Percentiles rank a stretch among this genome's conserved stretches.
Evolutionary conservation across 306 rosid genomes (phyloP).

Genomic region (Senna tora): DNA sequence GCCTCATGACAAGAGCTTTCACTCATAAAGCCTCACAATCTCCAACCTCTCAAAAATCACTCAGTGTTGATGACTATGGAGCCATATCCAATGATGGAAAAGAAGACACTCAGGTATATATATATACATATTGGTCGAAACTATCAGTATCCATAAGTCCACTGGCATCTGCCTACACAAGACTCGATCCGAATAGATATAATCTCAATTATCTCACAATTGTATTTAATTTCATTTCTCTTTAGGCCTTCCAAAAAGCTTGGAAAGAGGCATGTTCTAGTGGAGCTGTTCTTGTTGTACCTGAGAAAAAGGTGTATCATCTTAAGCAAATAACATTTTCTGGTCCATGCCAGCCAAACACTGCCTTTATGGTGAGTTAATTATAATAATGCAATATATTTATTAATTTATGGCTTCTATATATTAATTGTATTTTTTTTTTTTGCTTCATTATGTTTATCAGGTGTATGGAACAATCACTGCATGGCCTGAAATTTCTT

Average conservation of each 20-base stretch:
- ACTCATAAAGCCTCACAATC: not conserved
- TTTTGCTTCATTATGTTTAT: slow-evolving; percentile 1
- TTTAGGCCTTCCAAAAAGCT: slow-evolving; percentile 71
- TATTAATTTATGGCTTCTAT: too few species aligned
- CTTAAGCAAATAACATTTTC: slow-evolving; percentile 73
- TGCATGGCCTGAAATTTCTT: slow-evolving; percentile 60
- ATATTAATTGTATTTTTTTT: too few species aligned
- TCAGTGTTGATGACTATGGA: slow-evolving; percentile 68
- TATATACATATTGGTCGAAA: not conserved
- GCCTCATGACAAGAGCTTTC: not conserved
- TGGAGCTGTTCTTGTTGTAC: slow-evolving; percentile 54
- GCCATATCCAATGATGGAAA: slow-evolving; percentile 52
- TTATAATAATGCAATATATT: too few species aligned
- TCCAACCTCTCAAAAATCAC: slow-evolving; percentile 4
- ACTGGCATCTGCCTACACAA: too few species aligned
- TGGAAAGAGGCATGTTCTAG: slow-evolving; percentile 78
- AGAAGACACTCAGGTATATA: slow-evolving; percentile 60
- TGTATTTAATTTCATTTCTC: not conserved
- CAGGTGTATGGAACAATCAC: slow-evolving; percentile 71
- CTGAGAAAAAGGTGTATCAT: slow-evolving; percentile 49
- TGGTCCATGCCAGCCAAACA: slow-evolving; percentile 72
- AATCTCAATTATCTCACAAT: not conserved
- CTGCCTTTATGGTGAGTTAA: slow-evolving; percentile 67
- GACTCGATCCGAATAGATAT: too few species aligned
- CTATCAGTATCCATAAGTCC: too few species aligned